These are phyloP conservation scores for Calycina marina DNA, from an alignment of 2,329 filamentous ascomycete genomes.

Conservation along the genomic window DNA sequence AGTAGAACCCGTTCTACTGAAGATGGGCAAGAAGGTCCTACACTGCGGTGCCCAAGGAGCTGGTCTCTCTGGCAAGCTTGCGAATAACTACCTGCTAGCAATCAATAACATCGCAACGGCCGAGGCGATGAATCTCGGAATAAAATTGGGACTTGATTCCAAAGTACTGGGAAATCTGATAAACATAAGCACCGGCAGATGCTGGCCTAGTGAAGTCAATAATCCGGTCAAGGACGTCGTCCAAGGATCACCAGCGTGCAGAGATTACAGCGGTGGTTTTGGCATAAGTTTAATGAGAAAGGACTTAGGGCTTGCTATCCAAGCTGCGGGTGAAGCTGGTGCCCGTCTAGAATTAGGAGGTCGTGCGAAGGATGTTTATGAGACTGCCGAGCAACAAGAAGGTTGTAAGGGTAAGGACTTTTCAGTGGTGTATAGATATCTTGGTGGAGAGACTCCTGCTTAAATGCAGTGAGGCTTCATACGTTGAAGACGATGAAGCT, in stretches of 20 bases:
- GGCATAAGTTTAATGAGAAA: slow-evolving; percentile 69
- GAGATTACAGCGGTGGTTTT: slow-evolving; percentile 67
- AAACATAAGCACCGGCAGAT: slow-evolving; percentile 85
- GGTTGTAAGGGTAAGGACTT: slow-evolving; percentile 59
- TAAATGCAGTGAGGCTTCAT: too few species aligned
- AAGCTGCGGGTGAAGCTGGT: slow-evolving; percentile 53
- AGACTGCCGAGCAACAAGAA: slow-evolving; percentile 45
- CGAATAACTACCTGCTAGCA: slow-evolving; percentile 93
- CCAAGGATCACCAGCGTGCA: slow-evolving; percentile 56
- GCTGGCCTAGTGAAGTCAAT: slow-evolving; percentile 93
- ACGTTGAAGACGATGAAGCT: too few species aligned
- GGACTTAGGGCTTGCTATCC: slow-evolving; percentile 57
- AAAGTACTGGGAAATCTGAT: slow-evolving; percentile 66
- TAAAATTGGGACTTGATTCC: slow-evolving; percentile 38
- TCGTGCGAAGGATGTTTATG: slow-evolving; percentile 52
- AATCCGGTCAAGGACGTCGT: slow-evolving; percentile 85
- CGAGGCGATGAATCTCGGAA: slow-evolving; percentile 44
- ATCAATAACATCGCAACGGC: slow-evolving; percentile 66
- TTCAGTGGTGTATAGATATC: slow-evolving; percentile 64
- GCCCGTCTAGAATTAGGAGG: slow-evolving; percentile 51
- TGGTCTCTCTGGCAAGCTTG: slow-evolving; percentile 81
- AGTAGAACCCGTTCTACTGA: slow-evolving; percentile 52
- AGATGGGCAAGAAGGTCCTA: slow-evolving; percentile 77
- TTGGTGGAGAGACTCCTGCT: slow-evolving; percentile 30
- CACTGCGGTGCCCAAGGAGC: slow-evolving; percentile 76